phyloP scores from a whole-genome alignment of 768 basidiomycete species.

The Pilatotrama ljubarskyi region DNA sequence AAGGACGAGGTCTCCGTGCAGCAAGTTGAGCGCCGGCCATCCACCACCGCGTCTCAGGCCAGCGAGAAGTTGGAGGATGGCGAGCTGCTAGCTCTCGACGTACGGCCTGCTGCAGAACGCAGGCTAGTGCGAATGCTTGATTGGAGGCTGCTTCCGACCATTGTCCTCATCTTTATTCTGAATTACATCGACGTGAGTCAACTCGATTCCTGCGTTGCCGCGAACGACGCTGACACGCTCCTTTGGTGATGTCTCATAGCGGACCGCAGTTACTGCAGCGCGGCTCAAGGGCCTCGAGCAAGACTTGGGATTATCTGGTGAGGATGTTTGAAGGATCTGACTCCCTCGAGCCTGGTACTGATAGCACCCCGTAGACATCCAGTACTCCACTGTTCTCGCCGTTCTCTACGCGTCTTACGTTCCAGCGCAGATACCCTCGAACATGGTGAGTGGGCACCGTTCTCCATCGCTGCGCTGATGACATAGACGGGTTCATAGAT shows the following conservation, averaged over 20 bases:
- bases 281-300: constrained; percentile 41
- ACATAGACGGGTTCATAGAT: constrained; percentile 40
- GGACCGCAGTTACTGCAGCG: constrained; percentile 41
- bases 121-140: constrained; percentile 59
- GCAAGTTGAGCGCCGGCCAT: constrained; percentile 6
- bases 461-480: too few relatives aligned
- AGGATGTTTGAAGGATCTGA: too few relatives aligned
- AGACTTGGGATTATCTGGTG: constrained; percentile 40
- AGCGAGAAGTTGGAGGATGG: constrained; percentile 10
- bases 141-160: constrained; percentile 52
- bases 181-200: constrained; percentile 67
- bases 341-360: too few relatives aligned
- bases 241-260: constrained; percentile 23
- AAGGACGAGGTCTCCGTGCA: constrained; percentile 8
- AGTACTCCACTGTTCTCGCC: constrained; percentile 54
- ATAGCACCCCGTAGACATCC: constrained; percentile 40
- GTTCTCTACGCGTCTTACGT: constrained; percentile 59
- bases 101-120: constrained; percentile 31
- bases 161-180: constrained; percentile 62
- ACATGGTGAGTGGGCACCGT: constrained; percentile 48
- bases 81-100: constrained; percentile 26
- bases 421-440: constrained; percentile 66
- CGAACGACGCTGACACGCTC: constrained; percentile 19
- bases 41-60: neutral
- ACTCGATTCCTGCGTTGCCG: too few relatives aligned